Evolutionary conservation across 148 eudicot species (phyloP), one percentile per base, ranked within the genome.

Genomic region (Arbutus unedo): DNA sequence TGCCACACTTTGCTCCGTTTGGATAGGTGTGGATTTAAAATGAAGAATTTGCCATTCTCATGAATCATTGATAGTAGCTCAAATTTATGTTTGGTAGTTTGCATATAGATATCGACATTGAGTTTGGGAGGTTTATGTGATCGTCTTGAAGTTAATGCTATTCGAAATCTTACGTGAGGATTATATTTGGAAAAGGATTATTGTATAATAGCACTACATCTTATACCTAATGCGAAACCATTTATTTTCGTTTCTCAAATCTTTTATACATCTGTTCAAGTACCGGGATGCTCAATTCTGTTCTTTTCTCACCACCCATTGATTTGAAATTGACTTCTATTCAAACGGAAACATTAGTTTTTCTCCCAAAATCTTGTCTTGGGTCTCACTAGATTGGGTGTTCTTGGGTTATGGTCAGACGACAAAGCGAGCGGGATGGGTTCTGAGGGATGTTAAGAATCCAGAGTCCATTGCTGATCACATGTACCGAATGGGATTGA

Each of bases 391-490:
- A 68, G 11, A 64, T 67, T 50, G 51, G 64, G 19, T 31, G 72
- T 50, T 81, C 15, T 50, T 57, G 64, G 64, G 16, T 70, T 60
- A 76, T 87, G 75, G 9, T 64, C 85, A 96, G 98, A 88, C 92
- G 49, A 96, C 99, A 15, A 96, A 94, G 88, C 90, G 99, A 88
- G 89, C 94, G 7, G 99, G 99, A 59, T 96, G 99, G 99, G 89
- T 96, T 62, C 79, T 83, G 85, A 90, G 87, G 80, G 90, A 87
- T 6, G 89, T 96, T 44, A 50, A 88, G 71, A 88, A 87, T 85
- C 99, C 99, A 11, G 99, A 96, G 82, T 96, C 99, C 1, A 88
- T 96, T 80, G 92, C 97, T 38, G 99, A 96, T 84, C 99, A 96
- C 84, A 96, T 96, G 98, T 92, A 96, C 79, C 90, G 98, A 45